phyloP scores from a whole-genome alignment of 2,329 filamentous ascomycete genomes.

The Aspergillus novoparasiticus region DNA sequence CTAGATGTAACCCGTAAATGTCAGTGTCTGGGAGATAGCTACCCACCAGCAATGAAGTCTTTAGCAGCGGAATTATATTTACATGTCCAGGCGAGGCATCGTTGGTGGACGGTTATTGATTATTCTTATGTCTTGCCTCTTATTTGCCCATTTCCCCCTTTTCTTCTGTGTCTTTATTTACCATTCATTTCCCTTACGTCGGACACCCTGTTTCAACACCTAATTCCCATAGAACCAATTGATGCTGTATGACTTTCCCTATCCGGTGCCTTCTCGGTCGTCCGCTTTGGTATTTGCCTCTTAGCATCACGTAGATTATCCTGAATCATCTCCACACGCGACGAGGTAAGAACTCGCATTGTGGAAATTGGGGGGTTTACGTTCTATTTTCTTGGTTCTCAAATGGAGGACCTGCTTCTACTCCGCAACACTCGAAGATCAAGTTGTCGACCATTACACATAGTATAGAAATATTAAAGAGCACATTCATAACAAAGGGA shows the following conservation, averaged over 20 bases:
- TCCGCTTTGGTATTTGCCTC: neutral
- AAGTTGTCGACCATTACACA: neutral
- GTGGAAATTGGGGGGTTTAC: neutral
- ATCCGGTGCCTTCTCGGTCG: neutral
- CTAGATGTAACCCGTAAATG: constrained; percentile 43
- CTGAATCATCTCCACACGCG: neutral
- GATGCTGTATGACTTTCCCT: neutral
- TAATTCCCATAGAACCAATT: constrained; percentile 6
- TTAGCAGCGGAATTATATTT: constrained; percentile 4
- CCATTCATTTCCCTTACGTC: neutral
- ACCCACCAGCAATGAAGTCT: neutral
- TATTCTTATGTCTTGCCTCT: neutral
- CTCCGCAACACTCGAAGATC: neutral
- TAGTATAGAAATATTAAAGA: neutral
- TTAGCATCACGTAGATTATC: neutral
- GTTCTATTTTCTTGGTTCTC: neutral
- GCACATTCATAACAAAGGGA: neutral
- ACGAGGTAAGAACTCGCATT: neutral
- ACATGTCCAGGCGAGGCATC: neutral
- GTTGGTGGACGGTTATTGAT: neutral
- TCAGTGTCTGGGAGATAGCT: neutral
- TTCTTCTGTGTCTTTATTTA: constrained; percentile 12
- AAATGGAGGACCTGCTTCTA: neutral
- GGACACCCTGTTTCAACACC: neutral
- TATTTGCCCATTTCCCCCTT: constrained; percentile 12